Percentiles rank a stretch among this genome's conserved stretches.
These are phyloP conservation scores for Plasmodium sp. DNA, from an alignment of 169 alveolate species.

Conservation along the genomic window DNA sequence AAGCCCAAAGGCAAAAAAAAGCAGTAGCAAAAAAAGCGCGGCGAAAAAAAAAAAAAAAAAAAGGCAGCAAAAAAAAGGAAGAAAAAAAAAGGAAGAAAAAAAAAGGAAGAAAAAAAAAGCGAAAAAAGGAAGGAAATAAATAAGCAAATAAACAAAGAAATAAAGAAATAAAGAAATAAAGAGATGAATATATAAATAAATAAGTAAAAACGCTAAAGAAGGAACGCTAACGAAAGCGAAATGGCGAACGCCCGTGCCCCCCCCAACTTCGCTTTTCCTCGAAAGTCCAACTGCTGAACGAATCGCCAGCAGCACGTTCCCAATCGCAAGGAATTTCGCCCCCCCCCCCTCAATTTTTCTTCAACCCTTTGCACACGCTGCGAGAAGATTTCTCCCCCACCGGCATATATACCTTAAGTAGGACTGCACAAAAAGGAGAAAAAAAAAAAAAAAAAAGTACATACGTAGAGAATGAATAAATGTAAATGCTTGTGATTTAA, in stretches of 20 bases:
- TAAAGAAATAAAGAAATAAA: neutral
- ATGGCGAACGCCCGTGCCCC: neutral
- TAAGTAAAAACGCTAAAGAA: too few species aligned
- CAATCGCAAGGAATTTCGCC: neutral
- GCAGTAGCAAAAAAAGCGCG: neutral
- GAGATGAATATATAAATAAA: neutral
- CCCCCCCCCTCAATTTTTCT: neutral
- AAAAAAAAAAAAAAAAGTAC: slow-evolving; percentile 19
- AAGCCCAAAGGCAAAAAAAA: neutral
- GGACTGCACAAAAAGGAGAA: slow-evolving; percentile 13
- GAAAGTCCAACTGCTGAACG: neutral
- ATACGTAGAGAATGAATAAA: neutral
- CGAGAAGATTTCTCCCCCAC: neutral
- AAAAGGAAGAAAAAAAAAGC: neutral
- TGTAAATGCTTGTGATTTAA: neutral
- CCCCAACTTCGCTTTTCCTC: neutral
- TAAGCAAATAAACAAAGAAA: neutral
- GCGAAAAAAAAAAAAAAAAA: neutral
- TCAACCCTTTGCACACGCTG: neutral
- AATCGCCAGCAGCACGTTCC: neutral
- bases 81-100: neutral
- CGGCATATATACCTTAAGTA: neutral
- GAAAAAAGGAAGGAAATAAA: neutral
- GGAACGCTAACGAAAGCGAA: neutral
- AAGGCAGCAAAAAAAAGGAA: neutral